Conservation (phyloP, 1,284 basidiomycete species). For the Irpex sp. region DNA sequence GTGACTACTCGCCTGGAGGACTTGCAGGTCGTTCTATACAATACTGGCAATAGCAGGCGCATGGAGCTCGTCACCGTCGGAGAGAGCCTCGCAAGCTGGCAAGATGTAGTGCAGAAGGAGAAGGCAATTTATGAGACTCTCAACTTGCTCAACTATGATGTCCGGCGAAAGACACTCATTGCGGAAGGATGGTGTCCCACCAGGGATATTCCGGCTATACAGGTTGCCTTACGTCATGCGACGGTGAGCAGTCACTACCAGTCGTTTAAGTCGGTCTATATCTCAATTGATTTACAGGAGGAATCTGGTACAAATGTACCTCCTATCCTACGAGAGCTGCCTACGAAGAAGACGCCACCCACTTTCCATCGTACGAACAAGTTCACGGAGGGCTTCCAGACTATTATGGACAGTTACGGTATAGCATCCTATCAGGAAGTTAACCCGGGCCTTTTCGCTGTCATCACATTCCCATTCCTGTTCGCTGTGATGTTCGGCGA, state of each 20-base stretch:
- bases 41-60: slow-evolving; percentile 84
- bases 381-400: slow-evolving; percentile 97
- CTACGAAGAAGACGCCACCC: slow-evolving; percentile 89
- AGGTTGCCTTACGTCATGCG: slow-evolving; percentile 88
- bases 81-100: slow-evolving; percentile 87
- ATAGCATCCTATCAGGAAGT: slow-evolving; percentile 95
- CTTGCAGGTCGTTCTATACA: slow-evolving; percentile 86
- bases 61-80: slow-evolving; percentile 85
- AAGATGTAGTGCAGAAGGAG: slow-evolving; percentile 93
- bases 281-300: slow-evolving; percentile 50
- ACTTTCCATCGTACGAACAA: slow-evolving; percentile 96
- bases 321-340: slow-evolving; percentile 90
- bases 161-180: slow-evolving; percentile 89
- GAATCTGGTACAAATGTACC: slow-evolving; percentile 91
- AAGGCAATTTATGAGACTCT: slow-evolving; percentile 94
- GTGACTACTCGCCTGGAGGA: slow-evolving; percentile 92
- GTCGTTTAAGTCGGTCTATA: not conserved
- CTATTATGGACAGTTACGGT: slow-evolving; percentile 98
- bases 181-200: slow-evolving; percentile 99
- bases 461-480: slow-evolving; percentile 96
- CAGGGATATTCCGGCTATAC: slow-evolving; percentile 84
- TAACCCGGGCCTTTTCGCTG: slow-evolving; percentile 94
- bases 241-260: slow-evolving; percentile 50
- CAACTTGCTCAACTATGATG: slow-evolving; percentile 94
- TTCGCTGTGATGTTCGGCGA: slow-evolving; percentile 99